phyloP scores from a whole-genome alignment of 768 basidiomycete species.

The Udeniomyces megalosporus region DNA sequence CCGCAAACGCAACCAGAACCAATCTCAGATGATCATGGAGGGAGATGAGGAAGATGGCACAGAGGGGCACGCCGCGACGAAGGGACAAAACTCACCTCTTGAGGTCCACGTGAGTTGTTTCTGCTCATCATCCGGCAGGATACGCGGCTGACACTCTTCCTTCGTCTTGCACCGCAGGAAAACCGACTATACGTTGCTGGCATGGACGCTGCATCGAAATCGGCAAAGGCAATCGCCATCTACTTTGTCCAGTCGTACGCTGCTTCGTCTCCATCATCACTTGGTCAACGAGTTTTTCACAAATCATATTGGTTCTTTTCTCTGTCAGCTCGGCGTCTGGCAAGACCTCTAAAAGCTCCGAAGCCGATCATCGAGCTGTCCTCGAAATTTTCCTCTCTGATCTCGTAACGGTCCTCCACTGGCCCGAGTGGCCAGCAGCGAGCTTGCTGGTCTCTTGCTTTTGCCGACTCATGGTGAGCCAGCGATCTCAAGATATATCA shows the following conservation, averaged over 20 bases:
- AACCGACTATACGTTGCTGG: not conserved
- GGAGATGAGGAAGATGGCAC: constrained; percentile 27
- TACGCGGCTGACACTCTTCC: not conserved
- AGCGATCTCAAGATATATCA: not conserved
- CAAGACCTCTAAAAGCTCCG: constrained; percentile 64
- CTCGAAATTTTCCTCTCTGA: constrained; percentile 84
- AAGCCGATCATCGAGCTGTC: constrained; percentile 81
- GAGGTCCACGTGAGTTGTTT: no score
- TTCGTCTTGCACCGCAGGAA: constrained; percentile 13
- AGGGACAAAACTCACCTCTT: not conserved
- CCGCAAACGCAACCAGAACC: not conserved
- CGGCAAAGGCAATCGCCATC: constrained; percentile 11
- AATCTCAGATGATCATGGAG: constrained; percentile 2
- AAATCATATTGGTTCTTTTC: no score
- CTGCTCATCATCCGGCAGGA: no score
- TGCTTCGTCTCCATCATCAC: not conserved
- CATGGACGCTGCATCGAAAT: not conserved
- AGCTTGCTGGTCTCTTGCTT: constrained; percentile 61
- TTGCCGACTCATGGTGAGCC: constrained; percentile 65
- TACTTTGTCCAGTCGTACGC: constrained; percentile 11
- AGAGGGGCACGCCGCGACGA: not conserved
- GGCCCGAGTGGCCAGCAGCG: constrained; percentile 97
- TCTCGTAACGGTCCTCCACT: constrained; percentile 68
- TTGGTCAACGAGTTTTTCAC: no score
- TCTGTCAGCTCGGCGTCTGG: constrained; percentile 58